These are phyloP conservation scores for Dryas alaskensis DNA, from an alignment of 306 rosid genomes.

Conservation along the genomic window DNA sequence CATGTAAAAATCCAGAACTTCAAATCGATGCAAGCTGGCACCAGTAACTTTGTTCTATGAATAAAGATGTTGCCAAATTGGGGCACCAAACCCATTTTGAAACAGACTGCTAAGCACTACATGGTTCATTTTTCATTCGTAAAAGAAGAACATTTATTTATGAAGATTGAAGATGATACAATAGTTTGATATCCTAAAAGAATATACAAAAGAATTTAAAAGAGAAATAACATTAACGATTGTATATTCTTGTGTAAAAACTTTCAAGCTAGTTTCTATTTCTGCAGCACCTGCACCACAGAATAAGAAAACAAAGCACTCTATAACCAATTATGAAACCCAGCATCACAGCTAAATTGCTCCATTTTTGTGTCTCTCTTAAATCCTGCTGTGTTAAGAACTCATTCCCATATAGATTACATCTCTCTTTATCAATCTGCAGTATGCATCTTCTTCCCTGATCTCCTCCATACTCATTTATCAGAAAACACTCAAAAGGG, in stretches of 20 bases:
- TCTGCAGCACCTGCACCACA: constrained; percentile 78
- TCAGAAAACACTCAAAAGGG: constrained; percentile 91
- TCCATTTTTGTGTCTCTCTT: constrained; percentile 74
- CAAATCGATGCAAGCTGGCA: background rate
- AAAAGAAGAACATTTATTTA: background rate
- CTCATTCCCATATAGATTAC: constrained; percentile 57
- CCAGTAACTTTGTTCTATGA: background rate
- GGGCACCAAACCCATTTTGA: background rate
- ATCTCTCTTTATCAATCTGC: constrained; percentile 42
- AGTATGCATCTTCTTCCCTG: constrained; percentile 62
- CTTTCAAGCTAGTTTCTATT: constrained; percentile 43
- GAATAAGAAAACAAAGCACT: constrained; percentile 64
- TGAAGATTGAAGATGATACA: constrained; percentile 5
- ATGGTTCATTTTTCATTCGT: background rate
- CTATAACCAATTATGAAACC: constrained; percentile 83
- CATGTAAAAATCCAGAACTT: background rate
- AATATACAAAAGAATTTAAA: constrained; percentile 21
- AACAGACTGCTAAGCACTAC: background rate
- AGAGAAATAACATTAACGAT: constrained; percentile 9
- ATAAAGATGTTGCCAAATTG: background rate
- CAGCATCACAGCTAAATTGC: constrained; percentile 74
- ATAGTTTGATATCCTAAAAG: constrained; percentile 18
- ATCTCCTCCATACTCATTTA: constrained; percentile 90
- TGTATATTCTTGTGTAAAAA: constrained; percentile 16
- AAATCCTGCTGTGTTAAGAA: constrained; percentile 73